Evolutionary conservation across 345 rosid genomes (phyloP).

Genomic region (Gossypium ekmanianum): DNA sequence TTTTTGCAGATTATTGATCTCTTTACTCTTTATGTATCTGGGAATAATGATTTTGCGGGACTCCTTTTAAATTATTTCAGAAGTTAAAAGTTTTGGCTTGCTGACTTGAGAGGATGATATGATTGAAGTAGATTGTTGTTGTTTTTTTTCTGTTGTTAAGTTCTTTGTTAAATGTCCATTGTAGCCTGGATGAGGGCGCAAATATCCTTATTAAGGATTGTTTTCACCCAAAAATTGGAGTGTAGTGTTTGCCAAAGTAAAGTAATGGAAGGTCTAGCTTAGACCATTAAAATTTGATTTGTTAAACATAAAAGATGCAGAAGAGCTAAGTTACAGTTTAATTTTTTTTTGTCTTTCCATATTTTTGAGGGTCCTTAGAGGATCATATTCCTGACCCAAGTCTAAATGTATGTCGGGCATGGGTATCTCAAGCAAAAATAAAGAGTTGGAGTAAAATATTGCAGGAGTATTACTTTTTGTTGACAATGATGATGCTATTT

Average conservation of each 20-base stretch:
- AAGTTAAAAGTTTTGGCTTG: too few species aligned
- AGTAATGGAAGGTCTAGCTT: background rate
- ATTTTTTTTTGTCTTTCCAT: background rate
- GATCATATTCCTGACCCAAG: background rate
- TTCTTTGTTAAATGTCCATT: background rate
- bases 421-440: background rate
- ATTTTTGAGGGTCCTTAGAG: background rate
- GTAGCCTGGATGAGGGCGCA: background rate
- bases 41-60: background rate
- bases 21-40: background rate
- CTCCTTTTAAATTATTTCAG: too few species aligned
- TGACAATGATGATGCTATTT: background rate
- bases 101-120: background rate
- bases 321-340: background rate
- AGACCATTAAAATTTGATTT: background rate
- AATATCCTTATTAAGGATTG: background rate
- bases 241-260: background rate
- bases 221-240: background rate
- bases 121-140: background rate
- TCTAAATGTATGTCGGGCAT: background rate
- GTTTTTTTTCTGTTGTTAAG: background rate
- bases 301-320: background rate
- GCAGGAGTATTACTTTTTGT: too few species aligned
- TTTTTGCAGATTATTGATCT: background rate
- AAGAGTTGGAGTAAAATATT: too few species aligned